Percentiles rank a stretch among this genome's conserved stretches.
Conservation (phyloP, 225 moss, liverwort and hornwort genomes). For the Straminergon stramineum region DNA sequence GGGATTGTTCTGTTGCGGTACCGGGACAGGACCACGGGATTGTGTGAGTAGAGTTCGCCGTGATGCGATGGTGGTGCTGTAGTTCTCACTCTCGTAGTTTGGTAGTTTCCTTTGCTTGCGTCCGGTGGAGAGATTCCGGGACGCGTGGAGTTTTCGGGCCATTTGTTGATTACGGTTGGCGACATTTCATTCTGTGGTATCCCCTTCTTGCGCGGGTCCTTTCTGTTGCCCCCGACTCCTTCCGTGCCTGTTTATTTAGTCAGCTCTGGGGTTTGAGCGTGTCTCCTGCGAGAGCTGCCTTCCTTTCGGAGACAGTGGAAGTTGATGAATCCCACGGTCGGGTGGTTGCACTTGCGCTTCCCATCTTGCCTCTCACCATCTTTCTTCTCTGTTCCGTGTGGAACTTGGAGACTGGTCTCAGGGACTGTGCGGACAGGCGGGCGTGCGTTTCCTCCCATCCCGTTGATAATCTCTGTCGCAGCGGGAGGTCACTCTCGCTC, state of each 20-base stretch:
- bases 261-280: background rate
- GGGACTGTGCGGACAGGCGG: background rate
- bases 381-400: background rate
- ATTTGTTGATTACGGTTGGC: background rate
- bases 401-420: background rate
- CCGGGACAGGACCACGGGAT: background rate
- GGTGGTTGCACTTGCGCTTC: background rate
- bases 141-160: background rate
- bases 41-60: background rate
- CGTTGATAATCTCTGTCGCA: background rate
- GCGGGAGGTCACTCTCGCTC: background rate
- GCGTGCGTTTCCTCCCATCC: background rate
- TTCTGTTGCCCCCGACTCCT: background rate
- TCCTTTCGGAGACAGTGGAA: background rate
- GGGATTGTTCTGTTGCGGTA: background rate
- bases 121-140: background rate
- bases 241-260: background rate
- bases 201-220: background rate
- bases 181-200: background rate
- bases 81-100: background rate
- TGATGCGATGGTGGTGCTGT: background rate
- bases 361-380: background rate
- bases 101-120: background rate
- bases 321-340: slow-evolving; percentile 14
- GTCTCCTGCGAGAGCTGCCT: background rate